These are phyloP conservation scores for Arthroderma sp. DNA, from an alignment of 2,329 filamentous ascomycete species.

Conservation along the genomic window DNA sequence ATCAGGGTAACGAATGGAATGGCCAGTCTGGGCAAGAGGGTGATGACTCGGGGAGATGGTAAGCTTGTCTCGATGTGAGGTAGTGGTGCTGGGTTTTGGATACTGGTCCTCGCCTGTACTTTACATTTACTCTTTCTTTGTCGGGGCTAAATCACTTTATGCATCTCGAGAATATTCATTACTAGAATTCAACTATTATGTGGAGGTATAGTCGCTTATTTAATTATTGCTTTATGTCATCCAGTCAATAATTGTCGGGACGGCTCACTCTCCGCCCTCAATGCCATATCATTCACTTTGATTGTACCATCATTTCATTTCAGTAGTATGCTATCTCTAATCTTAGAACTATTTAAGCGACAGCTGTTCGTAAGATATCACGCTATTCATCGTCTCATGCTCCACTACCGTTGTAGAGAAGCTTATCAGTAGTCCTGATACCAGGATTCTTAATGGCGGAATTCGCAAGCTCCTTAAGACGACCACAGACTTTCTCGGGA, in stretches of 20 bases:
- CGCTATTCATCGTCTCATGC: background rate
- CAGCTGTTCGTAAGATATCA: background rate
- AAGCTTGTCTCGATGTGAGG: no score
- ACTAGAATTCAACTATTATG: no score
- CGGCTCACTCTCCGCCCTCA: no score
- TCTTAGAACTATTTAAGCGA: background rate
- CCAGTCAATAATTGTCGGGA: background rate
- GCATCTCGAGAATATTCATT: no score
- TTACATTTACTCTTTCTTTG: no score
- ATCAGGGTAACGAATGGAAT: background rate
- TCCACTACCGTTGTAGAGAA: conserved; percentile 22
- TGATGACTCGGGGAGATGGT: background rate
- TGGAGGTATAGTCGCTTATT: no score
- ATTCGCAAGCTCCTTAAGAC: conserved; percentile 44
- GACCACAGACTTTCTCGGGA: conserved; percentile 33
- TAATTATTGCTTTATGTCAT: background rate
- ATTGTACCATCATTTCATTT: background rate
- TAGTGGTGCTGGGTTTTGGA: no score
- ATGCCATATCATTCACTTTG: background rate
- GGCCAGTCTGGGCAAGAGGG: background rate
- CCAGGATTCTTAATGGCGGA: conserved; percentile 16
- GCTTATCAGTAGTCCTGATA: conserved; percentile 20
- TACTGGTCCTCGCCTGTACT: no score
- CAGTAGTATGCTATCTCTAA: background rate
- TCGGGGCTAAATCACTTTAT: no score